Evolutionary conservation across 2,329 filamentous ascomycete species (phyloP).

Genomic region (Colletotrichum musicola): DNA sequence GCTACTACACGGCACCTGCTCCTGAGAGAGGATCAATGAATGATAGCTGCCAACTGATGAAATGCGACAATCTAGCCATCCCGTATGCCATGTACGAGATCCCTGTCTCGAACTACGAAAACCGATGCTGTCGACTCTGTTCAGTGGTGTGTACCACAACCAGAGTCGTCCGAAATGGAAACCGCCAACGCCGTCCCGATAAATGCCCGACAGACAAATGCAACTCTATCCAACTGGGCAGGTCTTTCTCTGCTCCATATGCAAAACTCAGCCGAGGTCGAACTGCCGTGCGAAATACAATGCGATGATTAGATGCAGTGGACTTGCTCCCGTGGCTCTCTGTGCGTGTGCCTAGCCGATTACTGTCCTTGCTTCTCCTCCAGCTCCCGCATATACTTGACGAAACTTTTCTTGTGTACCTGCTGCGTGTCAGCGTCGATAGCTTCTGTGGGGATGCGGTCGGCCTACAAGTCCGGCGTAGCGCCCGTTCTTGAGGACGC

Average conservation of each 20-base stretch:
- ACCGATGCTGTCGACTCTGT: slow-evolving; percentile 23
- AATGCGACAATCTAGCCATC: slow-evolving; percentile 11
- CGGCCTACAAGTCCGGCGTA: slow-evolving; percentile 86
- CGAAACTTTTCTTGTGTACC: slow-evolving; percentile 97
- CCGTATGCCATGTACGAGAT: not conserved
- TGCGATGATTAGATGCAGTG: no score
- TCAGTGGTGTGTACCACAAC: not conserved
- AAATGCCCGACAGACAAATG: no score
- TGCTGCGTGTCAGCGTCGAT: slow-evolving; percentile 48
- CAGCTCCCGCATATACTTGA: slow-evolving; percentile 90
- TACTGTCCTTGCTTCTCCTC: slow-evolving; percentile 64
- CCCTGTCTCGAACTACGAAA: not conserved
- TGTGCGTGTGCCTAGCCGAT: not conserved
- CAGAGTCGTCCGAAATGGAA: no score
- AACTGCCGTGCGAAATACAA: no score
- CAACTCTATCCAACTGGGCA: no score
- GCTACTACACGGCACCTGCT: no score
- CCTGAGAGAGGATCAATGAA: no score
- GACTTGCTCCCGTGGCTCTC: no score
- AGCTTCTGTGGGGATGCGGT: not conserved
- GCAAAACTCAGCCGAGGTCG: not conserved
- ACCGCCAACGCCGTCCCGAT: no score
- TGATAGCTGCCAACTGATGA: not conserved
- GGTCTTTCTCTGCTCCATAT: not conserved
- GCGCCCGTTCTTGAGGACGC: slow-evolving; percentile 84